Evolutionary conservation across 2,329 filamentous ascomycete species (phyloP).

Genomic region (Dactylella cylindrospora): DNA sequence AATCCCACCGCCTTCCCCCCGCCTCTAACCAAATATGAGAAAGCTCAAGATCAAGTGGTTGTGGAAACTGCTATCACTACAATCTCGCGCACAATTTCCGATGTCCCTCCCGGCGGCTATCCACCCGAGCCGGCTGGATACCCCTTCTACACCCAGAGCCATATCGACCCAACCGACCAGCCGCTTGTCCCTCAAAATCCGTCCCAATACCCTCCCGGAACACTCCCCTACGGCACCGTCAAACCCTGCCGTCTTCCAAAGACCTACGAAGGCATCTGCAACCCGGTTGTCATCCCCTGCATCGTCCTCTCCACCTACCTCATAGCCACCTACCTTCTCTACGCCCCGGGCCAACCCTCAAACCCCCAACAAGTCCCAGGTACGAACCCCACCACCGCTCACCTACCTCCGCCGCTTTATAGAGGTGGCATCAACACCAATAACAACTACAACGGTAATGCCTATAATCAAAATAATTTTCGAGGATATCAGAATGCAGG

Average conservation of each 20-base stretch:
- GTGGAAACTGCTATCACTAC: background rate
- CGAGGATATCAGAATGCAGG: too few species aligned
- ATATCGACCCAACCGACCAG: background rate
- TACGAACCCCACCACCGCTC: background rate
- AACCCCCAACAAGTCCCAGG: too few species aligned
- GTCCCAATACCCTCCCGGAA: slow-evolving; percentile 2
- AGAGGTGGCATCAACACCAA: background rate
- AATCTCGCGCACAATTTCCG: background rate
- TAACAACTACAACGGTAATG: background rate
- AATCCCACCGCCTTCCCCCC: background rate
- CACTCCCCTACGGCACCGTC: too few species aligned
- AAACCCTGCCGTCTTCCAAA: slow-evolving; percentile 30
- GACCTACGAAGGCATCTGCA: slow-evolving; percentile 23
- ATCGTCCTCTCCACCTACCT: slow-evolving; percentile 22
- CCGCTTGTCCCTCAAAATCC: background rate
- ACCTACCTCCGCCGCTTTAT: background rate
- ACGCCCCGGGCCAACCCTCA: slow-evolving; percentile 1
- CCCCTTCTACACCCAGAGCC: background rate
- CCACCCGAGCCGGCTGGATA: background rate
- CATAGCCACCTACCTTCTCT: slow-evolving; percentile 16
- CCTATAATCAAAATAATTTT: too few species aligned
- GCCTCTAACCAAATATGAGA: background rate
- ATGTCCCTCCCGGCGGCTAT: background rate
- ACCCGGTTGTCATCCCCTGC: slow-evolving; percentile 30
- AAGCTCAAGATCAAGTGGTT: background rate